Conservation (phyloP, 1,284 basidiomycete genomes). For the Leccinum griseonigrum region DNA sequence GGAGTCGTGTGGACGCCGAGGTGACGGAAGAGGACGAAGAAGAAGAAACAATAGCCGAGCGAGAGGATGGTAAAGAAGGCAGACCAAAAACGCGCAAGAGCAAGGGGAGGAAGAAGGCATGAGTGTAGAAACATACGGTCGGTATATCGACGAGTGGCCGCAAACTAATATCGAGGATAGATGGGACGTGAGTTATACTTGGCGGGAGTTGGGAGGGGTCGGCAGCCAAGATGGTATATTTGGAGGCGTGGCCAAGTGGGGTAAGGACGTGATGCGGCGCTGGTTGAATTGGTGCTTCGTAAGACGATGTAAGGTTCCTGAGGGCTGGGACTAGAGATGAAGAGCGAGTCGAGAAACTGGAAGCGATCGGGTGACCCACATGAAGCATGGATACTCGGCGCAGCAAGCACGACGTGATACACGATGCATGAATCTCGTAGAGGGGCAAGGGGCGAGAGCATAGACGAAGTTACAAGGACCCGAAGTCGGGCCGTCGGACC, state of each 20-base stretch:
- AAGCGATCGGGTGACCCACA: conserved; percentile 4
- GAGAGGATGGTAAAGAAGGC: conserved; percentile 7
- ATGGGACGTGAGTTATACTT: conserved; percentile 10
- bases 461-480: not conserved
- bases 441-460: not conserved
- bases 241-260: conserved; percentile 7
- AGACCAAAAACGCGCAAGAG: conserved; percentile 23
- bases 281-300: conserved; percentile 13
- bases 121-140: conserved; percentile 5
- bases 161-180: conserved; percentile 1
- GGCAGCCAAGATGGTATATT: conserved; percentile 4
- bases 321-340: not conserved
- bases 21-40: conserved; percentile 15
- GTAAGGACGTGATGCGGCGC: conserved; percentile 8
- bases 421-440: conserved; percentile 6
- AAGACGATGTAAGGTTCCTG: conserved; percentile 19
- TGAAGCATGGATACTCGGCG: not conserved
- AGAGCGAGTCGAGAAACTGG: not conserved
- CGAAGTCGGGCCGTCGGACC: conserved; percentile 7
- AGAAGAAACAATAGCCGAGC: conserved; percentile 11
- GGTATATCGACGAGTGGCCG: conserved; percentile 7
- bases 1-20: conserved; percentile 10
- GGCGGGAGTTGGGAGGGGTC: not conserved
- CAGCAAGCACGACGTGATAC: not conserved
- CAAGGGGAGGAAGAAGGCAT: conserved; percentile 21